Evolutionary conservation across 2,329 filamentous ascomycete genomes (phyloP).

Genomic region (Pseudocercospora fijiensis): DNA sequence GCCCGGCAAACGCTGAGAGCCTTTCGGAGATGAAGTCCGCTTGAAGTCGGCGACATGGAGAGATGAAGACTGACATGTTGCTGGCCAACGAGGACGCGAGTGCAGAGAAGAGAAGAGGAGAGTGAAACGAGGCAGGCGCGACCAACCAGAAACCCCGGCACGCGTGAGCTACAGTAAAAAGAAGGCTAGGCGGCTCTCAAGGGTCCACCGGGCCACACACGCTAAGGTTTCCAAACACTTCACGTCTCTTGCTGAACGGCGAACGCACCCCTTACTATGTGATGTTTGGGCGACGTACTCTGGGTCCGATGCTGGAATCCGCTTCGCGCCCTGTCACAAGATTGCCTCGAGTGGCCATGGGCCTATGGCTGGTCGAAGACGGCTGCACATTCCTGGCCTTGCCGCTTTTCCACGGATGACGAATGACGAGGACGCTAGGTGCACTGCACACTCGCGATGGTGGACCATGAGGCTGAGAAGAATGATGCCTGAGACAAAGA

Average conservation of each 20-base stretch:
- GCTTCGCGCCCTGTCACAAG: slow-evolving; percentile 17
- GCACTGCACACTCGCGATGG: slow-evolving; percentile 12
- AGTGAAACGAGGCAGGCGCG: background rate
- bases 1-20: background rate
- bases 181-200: background rate
- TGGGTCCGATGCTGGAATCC: background rate
- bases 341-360: slow-evolving; percentile 3
- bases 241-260: slow-evolving; percentile 6
- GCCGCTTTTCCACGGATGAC: slow-evolving; percentile 8
- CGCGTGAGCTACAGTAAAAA: background rate
- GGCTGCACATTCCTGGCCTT: slow-evolving; percentile 22
- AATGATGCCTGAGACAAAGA: slow-evolving; percentile 27
- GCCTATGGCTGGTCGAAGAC: slow-evolving; percentile 6
- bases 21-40: background rate
- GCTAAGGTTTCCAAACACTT: slow-evolving; percentile 1
- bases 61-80: background rate
- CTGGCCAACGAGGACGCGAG: slow-evolving; percentile 3
- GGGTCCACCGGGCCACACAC: slow-evolving; percentile 2
- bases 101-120: background rate
- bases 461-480: slow-evolving; percentile 26
- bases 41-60: background rate
- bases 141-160: slow-evolving; percentile 5
- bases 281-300: slow-evolving; percentile 1
- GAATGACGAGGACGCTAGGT: slow-evolving; percentile 6
- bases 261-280: slow-evolving; percentile 1